A percentile compares a stretch with the other conserved stretches of the same genome.
Conservation (phyloP, 73 alveolate genomes). For the Paramecium tetraurelia region DNA sequence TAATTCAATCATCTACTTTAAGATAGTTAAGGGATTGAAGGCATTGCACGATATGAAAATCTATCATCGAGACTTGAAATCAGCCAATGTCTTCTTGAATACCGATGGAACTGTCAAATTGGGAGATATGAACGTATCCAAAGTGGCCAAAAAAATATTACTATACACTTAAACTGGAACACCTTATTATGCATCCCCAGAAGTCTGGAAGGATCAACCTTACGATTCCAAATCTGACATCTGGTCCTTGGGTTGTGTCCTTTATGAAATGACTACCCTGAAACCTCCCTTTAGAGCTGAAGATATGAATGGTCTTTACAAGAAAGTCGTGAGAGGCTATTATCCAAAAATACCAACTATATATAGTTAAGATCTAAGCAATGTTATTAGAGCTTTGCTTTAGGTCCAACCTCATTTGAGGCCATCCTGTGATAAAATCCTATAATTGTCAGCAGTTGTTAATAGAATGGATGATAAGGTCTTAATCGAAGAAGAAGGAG, state of each 20-base stretch:
- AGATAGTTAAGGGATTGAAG: slow-evolving; percentile 77
- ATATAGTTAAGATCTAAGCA: slow-evolving; percentile 72
- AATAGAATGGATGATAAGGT: slow-evolving; percentile 61
- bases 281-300: slow-evolving; percentile 98
- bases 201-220: slow-evolving; percentile 97
- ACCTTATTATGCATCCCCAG: slow-evolving; percentile 97
- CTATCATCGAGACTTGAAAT: slow-evolving; percentile 84
- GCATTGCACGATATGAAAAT: slow-evolving; percentile 76
- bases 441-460: slow-evolving; percentile 44
- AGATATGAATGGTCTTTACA: slow-evolving; percentile 87
- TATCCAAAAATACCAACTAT: slow-evolving; percentile 80
- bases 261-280: slow-evolving; percentile 92
- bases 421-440: slow-evolving; percentile 53
- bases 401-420: slow-evolving; percentile 66
- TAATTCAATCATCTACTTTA: not conserved
- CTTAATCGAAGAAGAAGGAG: slow-evolving; percentile 46
- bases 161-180: slow-evolving; percentile 95
- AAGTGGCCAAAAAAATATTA: slow-evolving; percentile 82
- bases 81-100: slow-evolving; percentile 88
- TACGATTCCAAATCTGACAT: slow-evolving; percentile 94
- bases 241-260: slow-evolving; percentile 97
- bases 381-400: slow-evolving; percentile 68
- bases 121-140: slow-evolving; percentile 93
- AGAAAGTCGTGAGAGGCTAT: slow-evolving; percentile 78
- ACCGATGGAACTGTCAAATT: slow-evolving; percentile 85